These are phyloP conservation scores for Vigna radiata DNA, from an alignment of 306 rosid species.

Conservation along the genomic window DNA sequence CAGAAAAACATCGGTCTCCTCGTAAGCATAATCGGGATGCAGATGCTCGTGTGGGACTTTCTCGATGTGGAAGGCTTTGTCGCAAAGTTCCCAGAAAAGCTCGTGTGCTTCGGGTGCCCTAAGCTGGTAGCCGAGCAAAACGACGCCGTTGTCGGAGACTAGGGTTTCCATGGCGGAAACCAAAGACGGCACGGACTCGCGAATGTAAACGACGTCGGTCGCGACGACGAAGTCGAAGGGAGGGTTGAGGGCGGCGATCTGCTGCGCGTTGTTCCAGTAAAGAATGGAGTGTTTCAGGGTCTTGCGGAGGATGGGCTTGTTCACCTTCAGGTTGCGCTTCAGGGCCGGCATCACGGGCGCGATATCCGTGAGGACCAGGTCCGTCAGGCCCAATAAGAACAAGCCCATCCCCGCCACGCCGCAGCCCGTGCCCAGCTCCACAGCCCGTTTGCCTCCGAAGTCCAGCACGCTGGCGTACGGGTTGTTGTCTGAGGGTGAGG, in stretches of 20 bases:
- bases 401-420: slow-evolving; percentile 94
- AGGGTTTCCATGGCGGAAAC: slow-evolving; percentile 72
- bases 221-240: slow-evolving; percentile 74
- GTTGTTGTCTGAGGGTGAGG: slow-evolving; percentile 48
- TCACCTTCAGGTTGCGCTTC: slow-evolving; percentile 75
- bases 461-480: slow-evolving; percentile 74
- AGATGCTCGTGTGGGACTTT: slow-evolving; percentile 75
- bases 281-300: slow-evolving; percentile 71
- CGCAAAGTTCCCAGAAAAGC: slow-evolving; percentile 77
- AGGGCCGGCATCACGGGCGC: slow-evolving; percentile 92
- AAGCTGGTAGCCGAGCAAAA: slow-evolving; percentile 82
- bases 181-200: slow-evolving; percentile 67
- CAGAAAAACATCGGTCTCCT: slow-evolving; percentile 74
- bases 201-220: slow-evolving; percentile 86
- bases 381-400: slow-evolving; percentile 75
- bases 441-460: slow-evolving; percentile 76
- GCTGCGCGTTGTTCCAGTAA: slow-evolving; percentile 77
- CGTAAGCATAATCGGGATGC: slow-evolving; percentile 79
- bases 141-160: slow-evolving; percentile 63
- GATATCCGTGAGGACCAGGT: slow-evolving; percentile 80
- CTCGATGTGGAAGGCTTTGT: slow-evolving; percentile 49
- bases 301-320: slow-evolving; percentile 70
- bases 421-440: slow-evolving; percentile 89
- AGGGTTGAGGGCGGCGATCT: slow-evolving; percentile 64
- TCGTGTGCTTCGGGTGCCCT: slow-evolving; percentile 78